These are phyloP conservation scores for Aureobasidium mangrovei DNA, from an alignment of 2,329 filamentous ascomycete genomes.

Conservation along the genomic window DNA sequence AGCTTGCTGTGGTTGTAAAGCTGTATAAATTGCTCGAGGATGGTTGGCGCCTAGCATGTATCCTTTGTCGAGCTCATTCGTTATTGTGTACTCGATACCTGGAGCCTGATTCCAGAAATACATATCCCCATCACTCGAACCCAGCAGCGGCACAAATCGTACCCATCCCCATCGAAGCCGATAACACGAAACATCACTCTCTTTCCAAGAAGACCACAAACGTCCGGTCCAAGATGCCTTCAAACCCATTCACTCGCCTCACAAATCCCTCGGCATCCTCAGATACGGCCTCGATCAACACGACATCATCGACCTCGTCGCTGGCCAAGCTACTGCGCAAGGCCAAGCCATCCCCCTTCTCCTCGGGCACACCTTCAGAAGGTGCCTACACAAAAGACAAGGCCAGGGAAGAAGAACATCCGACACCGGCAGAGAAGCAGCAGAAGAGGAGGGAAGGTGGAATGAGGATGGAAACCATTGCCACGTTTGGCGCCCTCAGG, in stretches of 20 bases:
- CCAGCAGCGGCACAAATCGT: no score
- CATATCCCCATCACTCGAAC: no score
- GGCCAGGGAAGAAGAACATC: not conserved
- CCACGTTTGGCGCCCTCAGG: not conserved
- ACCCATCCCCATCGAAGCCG: no score
- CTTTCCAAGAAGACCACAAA: no score
- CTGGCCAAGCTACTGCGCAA: not conserved
- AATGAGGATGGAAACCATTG: not conserved
- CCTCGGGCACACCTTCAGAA: not conserved
- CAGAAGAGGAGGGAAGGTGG: not conserved
- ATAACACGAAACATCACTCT: no score
- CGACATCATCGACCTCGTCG: slow-evolving; percentile 5
- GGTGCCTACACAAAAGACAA: not conserved
- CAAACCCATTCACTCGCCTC: slow-evolving; percentile 4
- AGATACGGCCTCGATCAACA: slow-evolving; percentile 5
- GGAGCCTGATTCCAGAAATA: no score
- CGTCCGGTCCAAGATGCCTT: not conserved
- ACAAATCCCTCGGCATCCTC: not conserved
- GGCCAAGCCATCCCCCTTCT: not conserved
- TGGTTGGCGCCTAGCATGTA: no score
- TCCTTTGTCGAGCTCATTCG: no score
- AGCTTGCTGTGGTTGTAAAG: no score
- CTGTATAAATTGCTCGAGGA: no score
- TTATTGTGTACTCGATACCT: no score
- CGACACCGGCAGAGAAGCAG: slow-evolving; percentile 3